These are phyloP conservation scores for Phanerodontia chrysosporium DNA, from an alignment of 768 basidiomycete species.

Conservation along the genomic window DNA sequence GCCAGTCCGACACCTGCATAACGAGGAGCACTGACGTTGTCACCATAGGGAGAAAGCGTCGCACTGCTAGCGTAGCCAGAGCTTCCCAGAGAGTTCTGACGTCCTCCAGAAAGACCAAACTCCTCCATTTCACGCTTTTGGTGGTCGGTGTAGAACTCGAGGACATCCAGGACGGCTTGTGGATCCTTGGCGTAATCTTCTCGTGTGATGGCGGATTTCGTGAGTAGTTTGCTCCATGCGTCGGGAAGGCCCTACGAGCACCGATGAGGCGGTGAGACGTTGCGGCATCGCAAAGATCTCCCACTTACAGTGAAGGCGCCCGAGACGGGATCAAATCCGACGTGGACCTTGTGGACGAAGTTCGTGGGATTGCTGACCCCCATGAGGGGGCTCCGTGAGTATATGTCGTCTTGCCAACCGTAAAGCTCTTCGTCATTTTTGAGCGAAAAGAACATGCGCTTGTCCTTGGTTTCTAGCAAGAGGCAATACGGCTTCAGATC, in stretches of 20 bases:
- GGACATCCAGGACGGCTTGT: constrained; percentile 93
- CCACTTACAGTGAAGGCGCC: constrained; percentile 87
- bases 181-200: constrained; percentile 98
- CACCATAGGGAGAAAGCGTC: constrained; percentile 30
- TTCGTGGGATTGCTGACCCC: constrained; percentile 94
- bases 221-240: constrained; percentile 96
- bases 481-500: constrained; percentile 95
- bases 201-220: constrained; percentile 93
- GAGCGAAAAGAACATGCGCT: constrained; percentile 73
- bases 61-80: constrained; percentile 24
- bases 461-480: constrained; percentile 79
- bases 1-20: constrained; percentile 94
- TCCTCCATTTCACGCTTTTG: constrained; percentile 92
- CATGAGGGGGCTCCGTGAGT: constrained; percentile 86
- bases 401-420: constrained; percentile 96
- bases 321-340: constrained; percentile 90
- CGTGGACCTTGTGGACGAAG: constrained; percentile 98
- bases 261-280: constrained; percentile 1
- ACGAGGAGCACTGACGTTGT: constrained; percentile 51
- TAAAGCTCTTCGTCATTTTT: constrained; percentile 98
- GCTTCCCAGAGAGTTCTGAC: neutral
- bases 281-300: neutral
- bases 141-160: constrained; percentile 98
- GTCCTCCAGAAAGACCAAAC: constrained; percentile 25
- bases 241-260: constrained; percentile 82